Evolutionary conservation across 306 rosid species (phyloP).

Genomic region (Cucumis sativus): DNA sequence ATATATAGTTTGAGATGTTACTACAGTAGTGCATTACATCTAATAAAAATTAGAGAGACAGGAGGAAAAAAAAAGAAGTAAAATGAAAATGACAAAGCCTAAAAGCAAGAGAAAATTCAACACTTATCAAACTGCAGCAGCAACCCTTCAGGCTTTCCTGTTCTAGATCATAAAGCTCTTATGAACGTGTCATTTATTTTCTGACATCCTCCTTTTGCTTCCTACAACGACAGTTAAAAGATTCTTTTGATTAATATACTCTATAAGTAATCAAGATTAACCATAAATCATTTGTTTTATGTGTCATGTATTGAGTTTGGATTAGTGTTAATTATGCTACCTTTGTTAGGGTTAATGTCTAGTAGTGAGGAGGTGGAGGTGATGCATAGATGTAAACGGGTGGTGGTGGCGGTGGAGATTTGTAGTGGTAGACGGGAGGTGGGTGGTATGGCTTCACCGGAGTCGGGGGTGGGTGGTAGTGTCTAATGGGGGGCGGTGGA

Average conservation of each 20-base stretch:
- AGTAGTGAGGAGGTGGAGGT: conserved; percentile 7
- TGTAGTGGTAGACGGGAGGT: neutral
- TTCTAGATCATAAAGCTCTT: neutral
- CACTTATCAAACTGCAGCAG: neutral
- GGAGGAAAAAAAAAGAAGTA: no score
- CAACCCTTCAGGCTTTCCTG: neutral
- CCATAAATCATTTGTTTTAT: neutral
- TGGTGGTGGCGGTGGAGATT: neutral
- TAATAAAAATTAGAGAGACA: neutral
- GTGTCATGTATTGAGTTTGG: neutral
- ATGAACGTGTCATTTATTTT: neutral
- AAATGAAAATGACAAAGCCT: neutral
- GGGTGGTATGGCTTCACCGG: neutral
- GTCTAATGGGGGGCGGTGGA: neutral
- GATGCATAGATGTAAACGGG: neutral
- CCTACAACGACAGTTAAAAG: neutral
- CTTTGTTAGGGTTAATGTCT: neutral
- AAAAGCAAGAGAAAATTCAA: neutral
- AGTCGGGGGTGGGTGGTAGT: neutral
- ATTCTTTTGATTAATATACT: neutral
- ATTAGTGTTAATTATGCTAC: neutral
- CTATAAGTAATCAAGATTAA: neutral
- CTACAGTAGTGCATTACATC: conserved; percentile 6
- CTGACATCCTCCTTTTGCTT: neutral
- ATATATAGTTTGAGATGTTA: neutral